These are phyloP conservation scores for Rhodotorula sphaerocarpa DNA, from an alignment of 768 basidiomycete genomes.

Conservation along the genomic window DNA sequence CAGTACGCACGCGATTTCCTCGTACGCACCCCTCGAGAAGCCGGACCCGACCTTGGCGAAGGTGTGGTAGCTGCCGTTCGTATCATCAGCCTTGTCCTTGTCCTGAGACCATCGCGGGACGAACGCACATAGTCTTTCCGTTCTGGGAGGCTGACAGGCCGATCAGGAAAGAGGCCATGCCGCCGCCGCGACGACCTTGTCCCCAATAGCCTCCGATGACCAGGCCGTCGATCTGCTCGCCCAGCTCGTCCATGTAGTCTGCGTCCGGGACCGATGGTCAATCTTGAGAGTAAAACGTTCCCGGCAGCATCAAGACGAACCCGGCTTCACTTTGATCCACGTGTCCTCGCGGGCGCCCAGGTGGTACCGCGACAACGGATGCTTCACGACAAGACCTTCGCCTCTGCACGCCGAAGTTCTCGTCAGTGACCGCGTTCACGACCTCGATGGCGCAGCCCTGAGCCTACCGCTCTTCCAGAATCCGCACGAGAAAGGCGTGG, in stretches of 20 bases:
- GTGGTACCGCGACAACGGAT: constrained; percentile 66
- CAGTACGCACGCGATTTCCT: constrained; percentile 60
- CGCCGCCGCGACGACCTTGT: constrained; percentile 71
- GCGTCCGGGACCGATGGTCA: constrained; percentile 85
- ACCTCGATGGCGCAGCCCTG: too few species aligned
- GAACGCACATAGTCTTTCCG: constrained; percentile 57
- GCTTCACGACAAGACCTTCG: constrained; percentile 89
- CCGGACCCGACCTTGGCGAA: constrained; percentile 90
- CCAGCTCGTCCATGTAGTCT: constrained; percentile 67
- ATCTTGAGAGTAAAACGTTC: too few species aligned
- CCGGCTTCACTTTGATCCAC: constrained; percentile 75
- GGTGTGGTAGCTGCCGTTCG: constrained; percentile 58
- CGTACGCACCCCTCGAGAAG: constrained; percentile 72
- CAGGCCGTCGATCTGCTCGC: constrained; percentile 82
- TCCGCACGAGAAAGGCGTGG: constrained; percentile 64
- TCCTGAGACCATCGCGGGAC: constrained; percentile 27
- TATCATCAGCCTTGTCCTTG: neutral
- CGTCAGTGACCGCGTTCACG: too few species aligned
- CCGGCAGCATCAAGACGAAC: too few species aligned
- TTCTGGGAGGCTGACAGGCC: constrained; percentile 59
- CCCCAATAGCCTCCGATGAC: constrained; percentile 91
- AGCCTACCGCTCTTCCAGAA: constrained; percentile 64
- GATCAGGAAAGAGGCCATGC: constrained; percentile 80
- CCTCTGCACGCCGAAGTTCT: constrained; percentile 50
- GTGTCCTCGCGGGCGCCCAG: constrained; percentile 79